phyloP scores from a whole-genome alignment of 305 asterid genomes.

The Solanum hybrid region DNA sequence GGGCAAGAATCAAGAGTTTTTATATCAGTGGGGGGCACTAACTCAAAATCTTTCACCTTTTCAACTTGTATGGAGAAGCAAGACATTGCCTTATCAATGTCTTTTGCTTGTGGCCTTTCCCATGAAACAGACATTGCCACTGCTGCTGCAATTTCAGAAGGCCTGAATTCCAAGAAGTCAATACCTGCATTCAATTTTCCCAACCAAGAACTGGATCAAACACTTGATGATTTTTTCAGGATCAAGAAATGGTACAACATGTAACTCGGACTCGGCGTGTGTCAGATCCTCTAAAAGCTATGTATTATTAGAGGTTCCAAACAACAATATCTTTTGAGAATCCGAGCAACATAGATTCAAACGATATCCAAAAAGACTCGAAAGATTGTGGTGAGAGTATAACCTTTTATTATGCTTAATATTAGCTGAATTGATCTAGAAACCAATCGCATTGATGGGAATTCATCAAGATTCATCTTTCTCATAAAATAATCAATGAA shows the following conservation, averaged over 20 bases:
- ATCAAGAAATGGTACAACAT: background rate
- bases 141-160: conserved; percentile 75
- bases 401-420: conserved; percentile 47
- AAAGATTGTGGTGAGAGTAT: background rate
- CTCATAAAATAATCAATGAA: conserved; percentile 51
- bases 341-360: background rate
- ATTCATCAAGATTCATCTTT: conserved; percentile 25
- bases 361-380: background rate
- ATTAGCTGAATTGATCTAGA: conserved; percentile 41
- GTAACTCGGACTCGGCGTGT: background rate
- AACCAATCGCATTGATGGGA: conserved; percentile 20
- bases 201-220: conserved; percentile 22
- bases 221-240: background rate
- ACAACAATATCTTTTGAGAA: background rate
- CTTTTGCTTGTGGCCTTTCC: conserved; percentile 30
- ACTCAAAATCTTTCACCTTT: conserved; percentile 32
- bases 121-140: conserved; percentile 45
- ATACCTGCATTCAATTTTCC: conserved; percentile 57
- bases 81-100: conserved; percentile 42
- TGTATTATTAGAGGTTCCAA: background rate
- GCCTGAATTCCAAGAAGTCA: conserved; percentile 78
- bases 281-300: background rate
- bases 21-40: conserved; percentile 11
- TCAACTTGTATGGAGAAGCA: conserved; percentile 31
- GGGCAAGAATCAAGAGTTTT: background rate